A percentile compares a stretch with the other conserved stretches of the same genome.
phyloP scores from a whole-genome alignment of 2,329 filamentous ascomycete genomes.

The Pestalotiopsis sp. region DNA sequence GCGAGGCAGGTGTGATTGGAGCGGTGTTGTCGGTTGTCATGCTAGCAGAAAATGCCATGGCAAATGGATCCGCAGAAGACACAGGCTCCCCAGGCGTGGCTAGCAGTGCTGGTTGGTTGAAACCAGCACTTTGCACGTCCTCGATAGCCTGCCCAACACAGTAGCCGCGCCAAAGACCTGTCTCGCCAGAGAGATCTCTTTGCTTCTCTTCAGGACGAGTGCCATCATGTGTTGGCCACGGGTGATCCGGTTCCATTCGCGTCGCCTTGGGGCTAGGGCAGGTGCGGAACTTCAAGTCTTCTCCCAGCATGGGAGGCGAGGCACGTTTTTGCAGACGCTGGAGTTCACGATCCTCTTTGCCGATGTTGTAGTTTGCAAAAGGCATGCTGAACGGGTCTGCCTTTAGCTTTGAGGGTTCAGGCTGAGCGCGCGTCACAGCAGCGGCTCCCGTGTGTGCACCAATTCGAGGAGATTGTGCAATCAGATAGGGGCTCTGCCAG shows the following conservation, averaged over 20 bases:
- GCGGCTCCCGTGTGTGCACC: background rate
- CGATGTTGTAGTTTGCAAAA: constrained; percentile 41
- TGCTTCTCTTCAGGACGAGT: constrained; percentile 48
- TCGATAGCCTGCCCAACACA: constrained; percentile 48
- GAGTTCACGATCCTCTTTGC: constrained; percentile 40
- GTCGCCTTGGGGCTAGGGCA: constrained; percentile 84
- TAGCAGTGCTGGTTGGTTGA: constrained; percentile 51
- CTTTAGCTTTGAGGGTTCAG: constrained; percentile 42
- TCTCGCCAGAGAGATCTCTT: constrained; percentile 57
- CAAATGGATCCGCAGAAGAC: constrained; percentile 45
- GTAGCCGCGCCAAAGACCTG: constrained; percentile 78
- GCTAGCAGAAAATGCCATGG: constrained; percentile 39
- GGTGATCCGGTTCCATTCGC: constrained; percentile 78
- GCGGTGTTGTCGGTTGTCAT: constrained; percentile 40
- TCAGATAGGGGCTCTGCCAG: constrained; percentile 22
- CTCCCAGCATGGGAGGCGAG: constrained; percentile 86
- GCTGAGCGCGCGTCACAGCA: constrained; percentile 25
- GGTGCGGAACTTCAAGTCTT: constrained; percentile 76
- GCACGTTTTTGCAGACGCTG: constrained; percentile 52
- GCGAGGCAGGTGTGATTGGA: constrained; percentile 28
- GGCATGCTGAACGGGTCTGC: constrained; percentile 43
- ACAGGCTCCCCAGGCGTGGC: constrained; percentile 39
- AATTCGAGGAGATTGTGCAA: constrained; percentile 20
- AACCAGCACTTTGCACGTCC: constrained; percentile 38
- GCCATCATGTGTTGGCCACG: constrained; percentile 46